Conservation (phyloP, 495 filamentous ascomycete species). For the Xylaria nigripes region DNA sequence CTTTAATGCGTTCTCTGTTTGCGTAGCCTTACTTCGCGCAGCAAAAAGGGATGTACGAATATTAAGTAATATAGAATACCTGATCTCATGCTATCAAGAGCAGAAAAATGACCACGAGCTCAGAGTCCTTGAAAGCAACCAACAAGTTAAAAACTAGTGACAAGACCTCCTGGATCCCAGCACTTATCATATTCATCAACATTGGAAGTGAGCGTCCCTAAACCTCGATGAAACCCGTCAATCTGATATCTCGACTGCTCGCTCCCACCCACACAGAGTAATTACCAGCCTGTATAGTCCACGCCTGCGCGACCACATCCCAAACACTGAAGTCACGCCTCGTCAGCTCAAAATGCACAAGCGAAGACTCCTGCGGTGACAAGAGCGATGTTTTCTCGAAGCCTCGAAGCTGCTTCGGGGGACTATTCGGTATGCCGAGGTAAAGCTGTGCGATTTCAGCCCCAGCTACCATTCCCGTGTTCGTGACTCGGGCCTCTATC, state of each 20-base stretch:
- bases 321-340: slow-evolving; percentile 60
- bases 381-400: slow-evolving; percentile 64
- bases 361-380: slow-evolving; percentile 41
- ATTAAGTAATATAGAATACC: no score
- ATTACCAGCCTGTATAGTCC: slow-evolving; percentile 53
- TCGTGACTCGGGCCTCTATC: slow-evolving; percentile 53
- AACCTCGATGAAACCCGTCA: slow-evolving; percentile 21
- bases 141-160: no score
- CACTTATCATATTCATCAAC: neutral
- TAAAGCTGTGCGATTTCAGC: slow-evolving; percentile 73
- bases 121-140: no score
- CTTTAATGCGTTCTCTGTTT: no score
- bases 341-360: slow-evolving; percentile 58
- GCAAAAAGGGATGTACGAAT: no score
- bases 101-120: no score
- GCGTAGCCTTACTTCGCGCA: no score
- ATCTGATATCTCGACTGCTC: slow-evolving; percentile 41
- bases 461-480: slow-evolving; percentile 55
- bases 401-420: slow-evolving; percentile 59
- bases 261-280: slow-evolving; percentile 40
- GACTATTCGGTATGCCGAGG: slow-evolving; percentile 47
- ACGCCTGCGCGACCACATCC: slow-evolving; percentile 73
- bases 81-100: no score
- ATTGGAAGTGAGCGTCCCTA: slow-evolving; percentile 1
- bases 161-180: neutral